Conservation (phyloP, 495 filamentous ascomycete genomes). For the Neurospora sp. region DNA sequence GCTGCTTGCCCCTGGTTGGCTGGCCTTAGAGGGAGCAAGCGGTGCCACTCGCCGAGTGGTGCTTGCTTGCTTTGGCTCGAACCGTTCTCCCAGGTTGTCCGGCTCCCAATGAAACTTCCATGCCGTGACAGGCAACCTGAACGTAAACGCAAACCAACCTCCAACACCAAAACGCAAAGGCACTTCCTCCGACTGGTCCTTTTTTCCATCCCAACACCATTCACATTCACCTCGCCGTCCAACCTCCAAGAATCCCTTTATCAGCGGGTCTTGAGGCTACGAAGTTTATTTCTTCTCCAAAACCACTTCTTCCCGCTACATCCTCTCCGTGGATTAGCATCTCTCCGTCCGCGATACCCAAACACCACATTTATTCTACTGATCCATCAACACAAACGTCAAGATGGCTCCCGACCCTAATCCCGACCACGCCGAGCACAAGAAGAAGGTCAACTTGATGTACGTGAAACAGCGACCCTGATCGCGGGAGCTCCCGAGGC, state of each 20-base stretch:
- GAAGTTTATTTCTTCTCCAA: not conserved
- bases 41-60: not conserved
- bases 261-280: not conserved
- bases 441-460: slow-evolving; percentile 90
- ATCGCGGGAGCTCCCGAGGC: slow-evolving; percentile 1
- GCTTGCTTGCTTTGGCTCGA: not conserved
- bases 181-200: not conserved
- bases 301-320: not conserved
- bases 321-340: not conserved
- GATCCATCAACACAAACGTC: slow-evolving; percentile 12
- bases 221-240: not conserved
- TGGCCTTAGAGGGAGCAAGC: slow-evolving; percentile 7
- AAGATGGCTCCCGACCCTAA: slow-evolving; percentile 28
- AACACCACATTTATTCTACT: slow-evolving; percentile 6
- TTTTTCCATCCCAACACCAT: slow-evolving; percentile 1
- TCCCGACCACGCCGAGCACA: slow-evolving; percentile 59
- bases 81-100: not conserved
- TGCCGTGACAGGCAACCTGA: not conserved
- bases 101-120: not conserved
- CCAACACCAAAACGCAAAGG: slow-evolving; percentile 1
- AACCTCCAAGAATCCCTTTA: not conserved
- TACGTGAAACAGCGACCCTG: slow-evolving; percentile 37
- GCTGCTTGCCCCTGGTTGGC: not conserved
- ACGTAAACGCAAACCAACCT: not conserved
- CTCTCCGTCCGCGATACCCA: not conserved